Base-by-base conservation (phyloP, 106 monocot genomes). In the Dendrobium catenatum region DNA sequence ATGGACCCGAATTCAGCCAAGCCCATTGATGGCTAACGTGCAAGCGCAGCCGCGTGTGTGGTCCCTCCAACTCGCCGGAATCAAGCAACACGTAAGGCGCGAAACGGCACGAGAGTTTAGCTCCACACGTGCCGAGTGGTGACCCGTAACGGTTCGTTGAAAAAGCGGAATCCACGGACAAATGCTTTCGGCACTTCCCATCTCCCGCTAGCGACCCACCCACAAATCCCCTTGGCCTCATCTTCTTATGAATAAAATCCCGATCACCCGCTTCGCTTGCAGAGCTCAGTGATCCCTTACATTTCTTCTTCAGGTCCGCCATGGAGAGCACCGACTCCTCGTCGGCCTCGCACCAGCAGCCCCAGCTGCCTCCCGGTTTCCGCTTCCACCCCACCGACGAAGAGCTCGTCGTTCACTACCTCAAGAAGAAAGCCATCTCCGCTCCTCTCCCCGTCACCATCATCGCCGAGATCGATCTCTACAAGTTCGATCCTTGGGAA, bases 371-470 rank as follows among this genome's bases (percentile, higher is more conserved):
- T 16, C 84, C 84, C 10, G 80, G 79, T 41, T 82, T 82, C 68
- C 82, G 82, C 5, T 82, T 82, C 68, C 82, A 82, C 44, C 82
- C 82, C 2, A 82, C 82, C 16, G 84, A 85, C 26, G 84, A 85
- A 72, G 84, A 85, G 84, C 84, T 85, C 31, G 80, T 85, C 27
- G 80, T 85, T 43, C 84, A 85, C 84, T 85, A 85, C 46, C 80
- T 85, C 73, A 85, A 80, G 76, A 85, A 58, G 68, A 85, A 85
- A 26, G 84, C 84, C 42, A 40, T 67, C 70, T 76, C 84, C 7
- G 66, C 61, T 4, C 84, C 84, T 22, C 80, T 85, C 22, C 84
- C 84, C 22, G 76, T 80, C 10, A 33, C 84, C 80, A 78, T 82
- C 77, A 82, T 82, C 67, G 77, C 82, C 54, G 82, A 82, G 49